Base-by-base conservation (phyloP, 306 rosid genomes). In the Potentilla sterilis region DNA sequence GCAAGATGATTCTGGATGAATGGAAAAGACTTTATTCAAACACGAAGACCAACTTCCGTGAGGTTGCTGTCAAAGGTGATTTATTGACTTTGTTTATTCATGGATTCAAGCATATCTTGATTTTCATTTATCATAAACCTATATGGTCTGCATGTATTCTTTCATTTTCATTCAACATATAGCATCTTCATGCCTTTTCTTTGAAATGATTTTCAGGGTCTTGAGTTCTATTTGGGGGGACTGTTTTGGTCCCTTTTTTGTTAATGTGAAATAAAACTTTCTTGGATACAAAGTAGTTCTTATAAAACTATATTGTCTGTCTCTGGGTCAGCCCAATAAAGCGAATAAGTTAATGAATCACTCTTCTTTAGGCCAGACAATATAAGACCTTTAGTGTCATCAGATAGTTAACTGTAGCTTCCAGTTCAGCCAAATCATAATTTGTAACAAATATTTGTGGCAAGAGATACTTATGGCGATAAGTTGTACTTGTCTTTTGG, bases 11-110 rank as follows among this genome's bases (percentile, higher is more conserved):
- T 67, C 78, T 92, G 82, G 97, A 92, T 80, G 97, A 92, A 2
- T 90, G 97, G 97, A 90, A 92, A 74, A 83, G 96, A 72, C 93
- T 92, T 21, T 92, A 92, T 85, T 92, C 97, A 3, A 92, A 90
- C 88, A 90, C 96, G 1, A 92, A 88, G 82, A 88, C 88, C 59
- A 90, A 92, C 86, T 92, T 92, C 89, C 97, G 96, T 12, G 96
- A 92, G 86, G 96, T 92, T 64, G 97, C 97, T 67, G 86, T 92
- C 72, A 90, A 90, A 86, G 97, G 97, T 88, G 83, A 64, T 72
- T 63, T 47, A 1, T 28, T 48, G 13, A 22, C 52, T 55, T 24
- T 19, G n/a, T 11, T 12, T 22, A 28, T 32, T 4, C n/a, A 73
- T 58, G 32, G 34, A 28, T 34, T 15, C 38, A 41, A 40, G 54